Percentiles rank a stretch among this genome's conserved stretches.
These are phyloP conservation scores for Cercospora janseana DNA, from an alignment of 2,329 filamentous ascomycete genomes.

Conservation along the genomic window DNA sequence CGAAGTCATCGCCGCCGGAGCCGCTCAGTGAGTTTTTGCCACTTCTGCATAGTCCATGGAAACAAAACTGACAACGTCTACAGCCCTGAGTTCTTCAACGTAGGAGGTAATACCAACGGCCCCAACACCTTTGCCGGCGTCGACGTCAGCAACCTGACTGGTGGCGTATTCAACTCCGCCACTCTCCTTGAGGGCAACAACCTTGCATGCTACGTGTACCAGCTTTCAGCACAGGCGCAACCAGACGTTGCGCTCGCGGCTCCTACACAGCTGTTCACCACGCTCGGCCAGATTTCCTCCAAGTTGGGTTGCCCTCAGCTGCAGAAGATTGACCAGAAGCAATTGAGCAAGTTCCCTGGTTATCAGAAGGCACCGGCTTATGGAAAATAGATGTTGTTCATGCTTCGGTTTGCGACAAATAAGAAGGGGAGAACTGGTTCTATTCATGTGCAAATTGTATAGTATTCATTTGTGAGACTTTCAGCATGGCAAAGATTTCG, in stretches of 20 bases:
- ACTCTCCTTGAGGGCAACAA: constrained; percentile 37
- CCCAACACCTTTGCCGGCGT: constrained; percentile 38
- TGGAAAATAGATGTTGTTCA: no score
- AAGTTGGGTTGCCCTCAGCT: constrained; percentile 21
- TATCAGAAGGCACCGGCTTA: no score
- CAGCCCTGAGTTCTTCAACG: constrained; percentile 32
- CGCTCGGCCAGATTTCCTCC: constrained; percentile 16
- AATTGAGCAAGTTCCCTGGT: no score
- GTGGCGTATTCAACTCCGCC: constrained; percentile 28
- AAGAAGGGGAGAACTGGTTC: no score
- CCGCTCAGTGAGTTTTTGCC: no score
- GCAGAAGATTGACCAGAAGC: no score
- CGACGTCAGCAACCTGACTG: constrained; percentile 39
- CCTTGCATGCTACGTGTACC: constrained; percentile 38
- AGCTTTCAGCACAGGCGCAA: constrained; percentile 29
- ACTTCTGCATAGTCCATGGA: no score
- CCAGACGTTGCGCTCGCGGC: constrained; percentile 21
- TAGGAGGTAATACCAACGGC: constrained; percentile 40
- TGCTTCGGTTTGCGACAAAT: no score
- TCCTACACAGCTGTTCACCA: constrained; percentile 14
- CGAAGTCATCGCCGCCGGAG: constrained; percentile 19
- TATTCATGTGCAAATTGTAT: no score
- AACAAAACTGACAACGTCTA: constrained; percentile 18
- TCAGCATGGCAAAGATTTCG: no score
- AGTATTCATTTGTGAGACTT: no score